Conservation (phyloP, 371 early-diverging fungal species). For the Mortierella sp. region DNA sequence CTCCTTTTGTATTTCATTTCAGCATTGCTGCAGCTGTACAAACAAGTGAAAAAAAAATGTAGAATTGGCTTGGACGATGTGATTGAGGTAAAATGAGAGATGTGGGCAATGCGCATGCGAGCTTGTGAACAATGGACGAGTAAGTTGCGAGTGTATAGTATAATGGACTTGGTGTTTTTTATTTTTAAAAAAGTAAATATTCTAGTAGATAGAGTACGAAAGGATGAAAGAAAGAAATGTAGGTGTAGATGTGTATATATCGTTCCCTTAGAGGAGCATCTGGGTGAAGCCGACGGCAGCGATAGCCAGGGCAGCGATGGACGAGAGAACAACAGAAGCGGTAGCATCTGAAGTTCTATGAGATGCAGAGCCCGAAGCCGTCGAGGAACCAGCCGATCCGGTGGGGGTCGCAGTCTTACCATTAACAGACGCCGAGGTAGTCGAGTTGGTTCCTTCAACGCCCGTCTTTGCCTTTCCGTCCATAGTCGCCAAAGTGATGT, state of each 20-base stretch:
- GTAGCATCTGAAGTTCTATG: neutral
- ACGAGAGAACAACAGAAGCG: neutral
- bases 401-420: neutral
- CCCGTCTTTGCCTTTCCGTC: conserved; percentile 31
- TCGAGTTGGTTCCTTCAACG: neutral
- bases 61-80: too few relatives aligned
- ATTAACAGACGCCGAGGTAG: neutral
- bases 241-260: neutral
- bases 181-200: neutral
- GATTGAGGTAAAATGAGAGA: too few relatives aligned
- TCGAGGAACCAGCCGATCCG: neutral
- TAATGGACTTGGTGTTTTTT: neutral
- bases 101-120: too few relatives aligned
- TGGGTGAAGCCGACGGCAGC: conserved; percentile 14
- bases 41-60: too few relatives aligned
- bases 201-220: too few relatives aligned
- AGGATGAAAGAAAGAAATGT: too few relatives aligned
- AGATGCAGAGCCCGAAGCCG: neutral
- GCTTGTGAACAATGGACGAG: neutral
- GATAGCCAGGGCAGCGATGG: neutral
- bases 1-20: neutral
- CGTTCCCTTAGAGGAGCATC: conserved; percentile 17
- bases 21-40: too few relatives aligned
- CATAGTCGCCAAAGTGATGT: conserved; percentile 44
- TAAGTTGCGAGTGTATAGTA: neutral